phyloP scores from a whole-genome alignment of 495 filamentous ascomycete species.

The Chaetomidium leptoderma region DNA sequence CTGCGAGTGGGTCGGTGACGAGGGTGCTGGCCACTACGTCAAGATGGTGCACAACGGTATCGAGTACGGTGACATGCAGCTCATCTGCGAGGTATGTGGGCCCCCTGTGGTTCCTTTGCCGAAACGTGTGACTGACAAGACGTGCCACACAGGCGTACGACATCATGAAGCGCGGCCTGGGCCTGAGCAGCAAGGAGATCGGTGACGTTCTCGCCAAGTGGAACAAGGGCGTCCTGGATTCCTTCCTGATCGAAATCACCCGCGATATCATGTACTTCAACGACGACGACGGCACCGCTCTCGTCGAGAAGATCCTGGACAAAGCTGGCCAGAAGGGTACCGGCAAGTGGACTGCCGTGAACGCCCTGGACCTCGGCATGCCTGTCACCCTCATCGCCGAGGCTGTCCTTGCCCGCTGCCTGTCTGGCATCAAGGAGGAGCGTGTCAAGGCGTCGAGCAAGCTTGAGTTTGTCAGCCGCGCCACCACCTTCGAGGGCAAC shows the following conservation, averaged over 20 bases:
- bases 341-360: slow-evolving; percentile 99
- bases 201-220: slow-evolving; percentile 90
- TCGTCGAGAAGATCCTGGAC: slow-evolving; percentile 98
- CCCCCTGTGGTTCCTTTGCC: neutral
- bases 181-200: slow-evolving; percentile 81
- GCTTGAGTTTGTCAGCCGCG: slow-evolving; percentile 67
- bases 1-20: slow-evolving; percentile 99
- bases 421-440: slow-evolving; percentile 92
- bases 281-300: slow-evolving; percentile 82
- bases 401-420: slow-evolving; percentile 89
- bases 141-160: slow-evolving; percentile 76
- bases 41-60: slow-evolving; percentile 99
- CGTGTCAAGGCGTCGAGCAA: slow-evolving; percentile 75
- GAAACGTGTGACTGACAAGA: slow-evolving; percentile 8
- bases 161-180: slow-evolving; percentile 96
- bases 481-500: slow-evolving; percentile 77
- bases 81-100: slow-evolving; percentile 86
- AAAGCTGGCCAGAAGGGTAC: slow-evolving; percentile 99
- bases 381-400: slow-evolving; percentile 97
- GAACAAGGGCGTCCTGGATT: slow-evolving; percentile 98
- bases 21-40: slow-evolving; percentile 98
- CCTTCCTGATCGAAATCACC: slow-evolving; percentile 99
- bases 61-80: slow-evolving; percentile 99
- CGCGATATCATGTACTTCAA: slow-evolving; percentile 95
- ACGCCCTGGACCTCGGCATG: slow-evolving; percentile 97